These are phyloP conservation scores for Parastagonospora nodorum DNA, from an alignment of 2,329 filamentous ascomycete species.

Conservation along the genomic window DNA sequence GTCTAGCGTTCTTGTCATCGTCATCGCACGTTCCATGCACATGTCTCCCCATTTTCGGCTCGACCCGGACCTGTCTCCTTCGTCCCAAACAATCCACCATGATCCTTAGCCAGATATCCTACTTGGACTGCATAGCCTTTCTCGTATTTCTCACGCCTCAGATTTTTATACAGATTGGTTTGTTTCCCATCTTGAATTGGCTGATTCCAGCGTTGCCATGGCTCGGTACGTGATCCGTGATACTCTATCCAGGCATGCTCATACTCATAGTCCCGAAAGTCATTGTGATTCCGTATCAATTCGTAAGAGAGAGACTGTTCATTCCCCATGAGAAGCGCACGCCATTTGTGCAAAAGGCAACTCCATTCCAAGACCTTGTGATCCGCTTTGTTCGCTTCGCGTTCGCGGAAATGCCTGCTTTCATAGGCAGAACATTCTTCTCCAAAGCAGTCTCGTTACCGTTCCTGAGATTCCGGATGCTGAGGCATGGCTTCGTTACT, in stretches of 20 bases:
- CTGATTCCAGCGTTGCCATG: conserved; percentile 70
- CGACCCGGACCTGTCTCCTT: no score
- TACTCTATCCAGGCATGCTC: conserved; percentile 16
- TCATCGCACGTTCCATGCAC: conserved; percentile 14
- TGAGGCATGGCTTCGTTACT: conserved; percentile 69
- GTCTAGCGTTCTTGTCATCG: conserved; percentile 11
- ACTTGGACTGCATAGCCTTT: conserved; percentile 76
- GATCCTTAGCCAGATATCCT: conserved; percentile 75
- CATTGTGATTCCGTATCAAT: conserved; percentile 61
- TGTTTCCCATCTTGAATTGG: conserved; percentile 63
- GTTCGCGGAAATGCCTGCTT: conserved; percentile 72
- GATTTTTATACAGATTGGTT: conserved; percentile 69
- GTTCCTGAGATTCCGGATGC: conserved; percentile 75
- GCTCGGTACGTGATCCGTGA: conserved; percentile 58
- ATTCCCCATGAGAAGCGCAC: conserved; percentile 53
- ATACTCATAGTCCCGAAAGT: conserved; percentile 52
- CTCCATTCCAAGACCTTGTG: conserved; percentile 76
- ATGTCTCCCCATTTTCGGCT: background rate
- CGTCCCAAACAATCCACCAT: conserved; percentile 50
- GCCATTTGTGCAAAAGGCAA: conserved; percentile 71
- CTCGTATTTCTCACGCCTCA: conserved; percentile 73
- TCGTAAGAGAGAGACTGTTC: conserved; percentile 64
- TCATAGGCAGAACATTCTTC: conserved; percentile 76
- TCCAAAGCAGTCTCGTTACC: conserved; percentile 73
- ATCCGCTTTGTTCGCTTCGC: conserved; percentile 79